Base-by-base conservation (phyloP, 73 alveolate species). In the Paramecium sonneborni region DNA sequence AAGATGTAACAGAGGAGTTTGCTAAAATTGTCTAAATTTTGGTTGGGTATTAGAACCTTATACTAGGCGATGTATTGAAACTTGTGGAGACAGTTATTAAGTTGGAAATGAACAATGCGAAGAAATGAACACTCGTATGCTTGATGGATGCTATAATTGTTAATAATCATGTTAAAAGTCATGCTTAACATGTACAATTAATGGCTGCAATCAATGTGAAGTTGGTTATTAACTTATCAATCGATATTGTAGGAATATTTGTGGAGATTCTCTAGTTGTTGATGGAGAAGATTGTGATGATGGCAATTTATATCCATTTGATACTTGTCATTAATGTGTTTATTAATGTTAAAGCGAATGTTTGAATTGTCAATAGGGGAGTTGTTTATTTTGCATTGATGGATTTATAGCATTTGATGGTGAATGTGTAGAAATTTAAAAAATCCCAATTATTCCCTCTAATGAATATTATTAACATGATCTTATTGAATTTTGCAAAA, bases 201-300 rank as follows among this genome's bases (percentile, higher is more conserved):
- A 2, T 52, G 68, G 68, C 1, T 52, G 68, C 4, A 52, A 11
- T 3, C 18, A 3, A 52, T 52, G 68, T 52, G 6, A 24, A n/a
- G 48, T 0, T 62, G 39, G 48, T 5, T 62, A 23, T 62, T 23
- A 2, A 62, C 84, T 62, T 30, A 3, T 12, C 0, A 24, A 26
- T 5, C 21, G 24, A 1, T 30, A 26, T 26, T 62, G 84, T 32
- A 32, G 34, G 14, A 52, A 52, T 8, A 52, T 18, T 5, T 72
- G 86, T 38, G 86, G 86, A 34, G 57, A 72, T 18, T 72, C 55
- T 5, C 8, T 72, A 4, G 23, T 72, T 34, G 86, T 30, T 2
- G 55, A 72, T 11, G 44, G 35, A 2, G 86, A 72, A 38, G 86
- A 72, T 20, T 72, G 86, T 35, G 86, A 72, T 34, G 86, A 72